Base-by-base conservation (phyloP, 352 stramenopile genomes). In the Pythium dissotocum region DNA sequence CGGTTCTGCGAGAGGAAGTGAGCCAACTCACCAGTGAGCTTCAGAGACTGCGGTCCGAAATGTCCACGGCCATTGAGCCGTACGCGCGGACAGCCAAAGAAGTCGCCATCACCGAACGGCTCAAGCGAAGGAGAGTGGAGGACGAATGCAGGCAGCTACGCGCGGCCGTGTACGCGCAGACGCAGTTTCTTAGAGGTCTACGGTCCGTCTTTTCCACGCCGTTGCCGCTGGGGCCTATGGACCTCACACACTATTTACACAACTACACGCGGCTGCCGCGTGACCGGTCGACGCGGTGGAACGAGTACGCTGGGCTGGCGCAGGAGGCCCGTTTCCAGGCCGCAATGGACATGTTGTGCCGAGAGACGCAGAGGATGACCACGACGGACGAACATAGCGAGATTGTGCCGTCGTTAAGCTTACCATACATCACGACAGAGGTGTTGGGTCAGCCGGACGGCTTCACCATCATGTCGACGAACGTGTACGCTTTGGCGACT, bases 401-500 rank as follows among this genome's bases (percentile, higher is more conserved):
- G 28, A 30, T 30, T 30, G 28, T 30, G 28, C 2, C 28, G 28
- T 30, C 28, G 28, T 30, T 28, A n/a, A 13, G 40, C 40, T 48
- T 28, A 9, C 64, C 64, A 13, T 61, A 40, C 21, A 55, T 61
- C 30, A 14, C 61, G n/a, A 28, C 30, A 16, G 57, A 70, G 28
- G 32, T 63, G 13, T 6, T 70, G 26, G 14, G 36, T 32, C 21
- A 53, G 21, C 42, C 9, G 24, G 35, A 48, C 36, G 38, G 44
- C 12, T 42, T 52, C 36, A 33, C 33, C 28, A 35, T 58, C 9
- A 80, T 70, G 8, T 74, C 67, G 38, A 69, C 59, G 2, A 61
- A 65, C 16, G 65, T 80, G 44, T 84, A 80, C 56, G 60, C 75
- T 6, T 58, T 84, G 44, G 73, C 82, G 35, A 78, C 75, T 10